Evolutionary conservation across 2,329 filamentous ascomycete species (phyloP).

Genomic region (Paradendryphiella salina): DNA sequence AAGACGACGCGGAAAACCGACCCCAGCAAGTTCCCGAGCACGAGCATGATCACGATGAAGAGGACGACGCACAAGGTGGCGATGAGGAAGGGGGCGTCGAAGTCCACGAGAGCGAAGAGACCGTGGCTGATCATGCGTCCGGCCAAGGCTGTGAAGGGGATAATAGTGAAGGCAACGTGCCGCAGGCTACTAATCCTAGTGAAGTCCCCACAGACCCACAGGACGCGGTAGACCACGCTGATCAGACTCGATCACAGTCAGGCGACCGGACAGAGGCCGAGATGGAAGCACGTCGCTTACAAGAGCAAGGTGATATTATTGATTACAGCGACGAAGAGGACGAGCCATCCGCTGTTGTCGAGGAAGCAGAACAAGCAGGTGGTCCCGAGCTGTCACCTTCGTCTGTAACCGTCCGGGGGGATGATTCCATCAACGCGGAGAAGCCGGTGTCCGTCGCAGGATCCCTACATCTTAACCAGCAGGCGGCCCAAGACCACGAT

Average conservation of each 20-base stretch:
- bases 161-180: not conserved
- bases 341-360: conserved; percentile 18
- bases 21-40: not conserved
- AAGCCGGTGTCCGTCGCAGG: conserved; percentile 5
- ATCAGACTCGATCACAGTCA: not conserved
- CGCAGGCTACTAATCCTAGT: conserved; percentile 1
- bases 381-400: conserved; percentile 28
- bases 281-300: conserved; percentile 19
- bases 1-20: not conserved
- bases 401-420: conserved; percentile 43
- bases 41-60: conserved; percentile 6
- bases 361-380: conserved; percentile 11
- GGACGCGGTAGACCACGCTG: not conserved
- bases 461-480: conserved; percentile 2
- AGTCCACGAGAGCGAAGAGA: not conserved
- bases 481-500: conserved; percentile 7
- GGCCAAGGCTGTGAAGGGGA: not conserved
- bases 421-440: conserved; percentile 26
- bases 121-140: not conserved
- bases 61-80: not conserved
- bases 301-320: conserved; percentile 50
- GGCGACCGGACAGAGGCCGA: conserved; percentile 3
- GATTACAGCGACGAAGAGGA: conserved; percentile 57
- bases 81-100: conserved; percentile 1
- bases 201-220: conserved; percentile 1